Conservation (phyloP, 2,329 filamentous ascomycete genomes). For the Tolypocladium pustulatum region DNA sequence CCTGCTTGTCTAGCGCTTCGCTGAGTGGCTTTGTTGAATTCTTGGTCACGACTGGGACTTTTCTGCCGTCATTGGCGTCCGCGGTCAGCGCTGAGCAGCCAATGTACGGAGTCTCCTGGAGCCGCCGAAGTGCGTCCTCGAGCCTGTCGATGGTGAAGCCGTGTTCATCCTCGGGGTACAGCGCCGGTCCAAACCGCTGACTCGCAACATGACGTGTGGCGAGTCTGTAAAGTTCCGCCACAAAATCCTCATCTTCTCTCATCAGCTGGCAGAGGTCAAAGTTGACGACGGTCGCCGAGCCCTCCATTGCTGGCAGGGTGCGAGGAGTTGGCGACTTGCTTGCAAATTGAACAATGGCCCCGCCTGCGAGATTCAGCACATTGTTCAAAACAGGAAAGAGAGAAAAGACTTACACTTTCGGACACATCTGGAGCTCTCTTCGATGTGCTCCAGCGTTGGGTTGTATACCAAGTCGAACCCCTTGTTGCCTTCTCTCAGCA, state of each 20-base stretch:
- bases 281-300: slow-evolving; percentile 17
- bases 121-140: slow-evolving; percentile 13
- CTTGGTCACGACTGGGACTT: slow-evolving; percentile 13
- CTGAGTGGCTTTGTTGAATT: slow-evolving; percentile 13
- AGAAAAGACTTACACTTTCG: slow-evolving; percentile 19
- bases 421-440: slow-evolving; percentile 22
- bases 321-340: slow-evolving; percentile 11
- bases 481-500: slow-evolving; percentile 20
- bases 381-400: background rate
- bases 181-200: background rate
- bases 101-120: slow-evolving; percentile 15
- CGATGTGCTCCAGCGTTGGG: slow-evolving; percentile 25
- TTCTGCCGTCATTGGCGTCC: background rate
- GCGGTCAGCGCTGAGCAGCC: slow-evolving; percentile 11
- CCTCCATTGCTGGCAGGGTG: slow-evolving; percentile 4
- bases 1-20: slow-evolving; percentile 22
- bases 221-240: slow-evolving; percentile 16
- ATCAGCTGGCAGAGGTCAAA: slow-evolving; percentile 23
- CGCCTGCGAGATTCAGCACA: slow-evolving; percentile 11
- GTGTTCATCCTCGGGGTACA: background rate
- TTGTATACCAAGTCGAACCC: slow-evolving; percentile 36
- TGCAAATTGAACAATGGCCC: slow-evolving; percentile 20
- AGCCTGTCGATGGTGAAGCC: slow-evolving; percentile 12
- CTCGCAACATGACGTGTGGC: slow-evolving; percentile 5
- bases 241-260: slow-evolving; percentile 19